Percentiles rank a stretch among this genome's conserved stretches.
Conservation (phyloP, 306 rosid genomes). For the Cucurbita argyrosperma region DNA sequence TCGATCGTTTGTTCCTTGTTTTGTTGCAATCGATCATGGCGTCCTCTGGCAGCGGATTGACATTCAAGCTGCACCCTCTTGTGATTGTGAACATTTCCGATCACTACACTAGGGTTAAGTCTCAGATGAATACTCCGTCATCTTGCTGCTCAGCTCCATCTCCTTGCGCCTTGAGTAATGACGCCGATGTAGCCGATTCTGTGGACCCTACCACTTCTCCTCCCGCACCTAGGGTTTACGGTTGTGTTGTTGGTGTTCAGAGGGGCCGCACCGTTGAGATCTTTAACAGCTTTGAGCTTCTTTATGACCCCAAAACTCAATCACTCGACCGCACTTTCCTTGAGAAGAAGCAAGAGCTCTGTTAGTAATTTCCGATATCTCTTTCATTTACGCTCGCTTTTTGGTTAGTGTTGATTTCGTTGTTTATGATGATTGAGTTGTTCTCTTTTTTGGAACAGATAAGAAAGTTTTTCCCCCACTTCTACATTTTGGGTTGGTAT, state of each 20-base stretch:
- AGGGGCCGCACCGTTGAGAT: slow-evolving; percentile 96
- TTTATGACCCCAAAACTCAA: slow-evolving; percentile 52
- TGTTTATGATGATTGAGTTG: neutral
- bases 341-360: slow-evolving; percentile 97
- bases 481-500: slow-evolving; percentile 92
- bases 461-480: slow-evolving; percentile 90
- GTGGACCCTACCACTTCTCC: slow-evolving; percentile 15
- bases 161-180: slow-evolving; percentile 12
- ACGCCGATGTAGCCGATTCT: slow-evolving; percentile 16
- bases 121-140: slow-evolving; percentile 51
- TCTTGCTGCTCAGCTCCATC: slow-evolving; percentile 8
- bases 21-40: slow-evolving; percentile 43
- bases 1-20: neutral
- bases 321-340: slow-evolving; percentile 87
- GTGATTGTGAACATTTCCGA: slow-evolving; percentile 94
- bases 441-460: slow-evolving; percentile 25
- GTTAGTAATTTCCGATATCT: slow-evolving; percentile 14
- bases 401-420: neutral
- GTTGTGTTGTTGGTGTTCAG: slow-evolving; percentile 95
- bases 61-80: slow-evolving; percentile 88
- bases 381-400: neutral
- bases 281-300: slow-evolving; percentile 97
- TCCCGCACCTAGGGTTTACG: slow-evolving; percentile 41
- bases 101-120: slow-evolving; percentile 73
- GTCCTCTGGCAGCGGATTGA: slow-evolving; percentile 88